Percentiles rank a stretch among this genome's conserved stretches.
phyloP scores from a whole-genome alignment of 1,139 yeast species.

The Geotrichum histeridarum region DNA sequence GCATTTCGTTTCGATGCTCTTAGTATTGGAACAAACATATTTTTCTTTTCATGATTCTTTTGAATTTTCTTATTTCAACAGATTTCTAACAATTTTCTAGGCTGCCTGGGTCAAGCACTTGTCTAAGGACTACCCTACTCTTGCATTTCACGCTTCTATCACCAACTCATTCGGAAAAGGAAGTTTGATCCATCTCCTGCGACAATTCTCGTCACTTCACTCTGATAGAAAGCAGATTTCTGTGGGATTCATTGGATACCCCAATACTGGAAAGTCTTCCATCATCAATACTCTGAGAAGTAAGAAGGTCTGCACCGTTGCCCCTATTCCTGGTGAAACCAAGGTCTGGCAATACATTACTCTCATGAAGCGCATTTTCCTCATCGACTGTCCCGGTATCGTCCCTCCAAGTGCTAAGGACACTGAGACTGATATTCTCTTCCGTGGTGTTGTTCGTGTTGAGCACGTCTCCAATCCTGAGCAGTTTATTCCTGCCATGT shows the following conservation, averaged over 20 bases:
- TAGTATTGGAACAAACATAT: conserved; percentile 41
- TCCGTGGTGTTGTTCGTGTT: conserved; percentile 96
- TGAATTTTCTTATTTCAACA: conserved; percentile 38
- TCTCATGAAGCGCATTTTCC: conserved; percentile 87
- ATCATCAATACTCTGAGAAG: conserved; percentile 88
- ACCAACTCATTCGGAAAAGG: conserved; percentile 98
- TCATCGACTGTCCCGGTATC: conserved; percentile 97
- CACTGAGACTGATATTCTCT: conserved; percentile 85
- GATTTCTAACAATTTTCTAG: conserved; percentile 52
- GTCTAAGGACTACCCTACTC: conserved; percentile 86
- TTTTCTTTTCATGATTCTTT: conserved; percentile 39
- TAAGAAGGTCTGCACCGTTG: conserved; percentile 94
- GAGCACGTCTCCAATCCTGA: conserved; percentile 95
- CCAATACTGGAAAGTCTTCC: conserved; percentile 95
- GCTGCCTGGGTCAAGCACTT: conserved; percentile 98
- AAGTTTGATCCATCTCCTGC: conserved; percentile 80
- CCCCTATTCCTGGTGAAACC: conserved; percentile 98
- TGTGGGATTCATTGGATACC: conserved; percentile 95
- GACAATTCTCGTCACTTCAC: conserved; percentile 89
- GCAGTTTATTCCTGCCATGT: conserved; percentile 85
- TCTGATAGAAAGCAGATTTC: conserved; percentile 93
- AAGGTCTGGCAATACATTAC: conserved; percentile 99
- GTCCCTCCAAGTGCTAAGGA: conserved; percentile 93
- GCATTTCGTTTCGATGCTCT: conserved; percentile 31
- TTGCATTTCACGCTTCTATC: conserved; percentile 97